phyloP scores from a whole-genome alignment of 192 early-diverging fungal species.

The Coemansia sp. region DNA sequence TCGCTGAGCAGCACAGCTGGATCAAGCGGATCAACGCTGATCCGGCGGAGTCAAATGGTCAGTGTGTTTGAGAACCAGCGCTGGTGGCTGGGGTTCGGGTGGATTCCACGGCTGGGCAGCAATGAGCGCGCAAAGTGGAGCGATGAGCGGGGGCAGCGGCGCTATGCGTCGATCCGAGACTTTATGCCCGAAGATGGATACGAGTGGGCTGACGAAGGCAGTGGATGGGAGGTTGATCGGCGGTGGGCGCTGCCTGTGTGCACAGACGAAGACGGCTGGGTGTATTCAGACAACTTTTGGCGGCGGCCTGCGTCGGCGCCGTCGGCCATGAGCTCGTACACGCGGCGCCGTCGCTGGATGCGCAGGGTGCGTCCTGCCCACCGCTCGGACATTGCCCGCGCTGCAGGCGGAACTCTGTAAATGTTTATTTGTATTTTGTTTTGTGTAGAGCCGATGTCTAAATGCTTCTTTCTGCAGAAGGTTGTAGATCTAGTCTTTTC shows the following conservation, averaged over 20 bases:
- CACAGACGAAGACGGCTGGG: constrained; percentile 64
- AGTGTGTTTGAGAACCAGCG: constrained; percentile 74
- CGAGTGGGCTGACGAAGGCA: constrained; percentile 56
- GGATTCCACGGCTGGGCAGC: constrained; percentile 64
- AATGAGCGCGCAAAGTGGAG: constrained; percentile 67
- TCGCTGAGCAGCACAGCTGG: constrained; percentile 33
- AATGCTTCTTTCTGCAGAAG: too few species aligned
- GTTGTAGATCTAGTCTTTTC: too few species aligned
- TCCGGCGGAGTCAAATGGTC: constrained; percentile 35
- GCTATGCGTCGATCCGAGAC: constrained; percentile 55
- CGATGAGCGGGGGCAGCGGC: constrained; percentile 60
- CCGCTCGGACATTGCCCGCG: not conserved
- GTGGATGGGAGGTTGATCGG: constrained; percentile 62
- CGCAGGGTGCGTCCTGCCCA: constrained; percentile 41
- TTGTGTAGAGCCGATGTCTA: too few species aligned
- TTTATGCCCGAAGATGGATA: constrained; percentile 60
- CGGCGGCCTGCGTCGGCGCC: constrained; percentile 44
- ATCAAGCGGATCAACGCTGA: constrained; percentile 28
- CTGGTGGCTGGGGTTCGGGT: constrained; percentile 77
- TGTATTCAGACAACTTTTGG: constrained; percentile 72
- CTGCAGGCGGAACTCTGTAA: not conserved
- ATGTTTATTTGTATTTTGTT: not conserved
- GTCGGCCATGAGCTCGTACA: constrained; percentile 56
- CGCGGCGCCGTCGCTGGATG: constrained; percentile 68
- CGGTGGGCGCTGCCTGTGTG: constrained; percentile 49